phyloP scores from a whole-genome alignment of 768 basidiomycete genomes.

The Exidia glandulosa region DNA sequence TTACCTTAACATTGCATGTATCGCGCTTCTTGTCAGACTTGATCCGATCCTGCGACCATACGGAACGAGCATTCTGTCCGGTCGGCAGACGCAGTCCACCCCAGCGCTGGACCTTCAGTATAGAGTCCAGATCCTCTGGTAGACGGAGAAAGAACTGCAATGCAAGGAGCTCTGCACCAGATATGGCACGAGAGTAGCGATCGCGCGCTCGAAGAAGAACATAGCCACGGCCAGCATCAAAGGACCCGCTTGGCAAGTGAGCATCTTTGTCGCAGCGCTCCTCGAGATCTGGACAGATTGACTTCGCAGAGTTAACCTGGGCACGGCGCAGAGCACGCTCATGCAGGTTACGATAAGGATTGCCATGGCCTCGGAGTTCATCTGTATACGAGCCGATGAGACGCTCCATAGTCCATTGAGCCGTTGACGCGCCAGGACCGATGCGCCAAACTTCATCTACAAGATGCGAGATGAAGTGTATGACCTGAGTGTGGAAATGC shows the following conservation, averaged over 20 bases:
- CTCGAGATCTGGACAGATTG: background rate
- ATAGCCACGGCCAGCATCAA: background rate
- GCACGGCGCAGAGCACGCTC: background rate
- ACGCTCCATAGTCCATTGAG: conserved; percentile 21
- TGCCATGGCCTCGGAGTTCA: background rate
- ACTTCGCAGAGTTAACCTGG: background rate
- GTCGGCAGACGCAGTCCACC: background rate
- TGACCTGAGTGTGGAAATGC: conserved; percentile 23
- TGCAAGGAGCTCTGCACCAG: background rate
- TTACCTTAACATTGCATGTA: background rate
- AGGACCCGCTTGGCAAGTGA: background rate
- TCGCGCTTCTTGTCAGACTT: background rate
- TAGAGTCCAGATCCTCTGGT: background rate
- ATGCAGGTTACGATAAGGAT: background rate
- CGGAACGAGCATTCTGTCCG: background rate
- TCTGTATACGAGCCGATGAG: background rate
- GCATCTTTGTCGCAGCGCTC: background rate
- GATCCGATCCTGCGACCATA: background rate
- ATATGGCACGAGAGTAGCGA: background rate
- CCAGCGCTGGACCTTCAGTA: background rate
- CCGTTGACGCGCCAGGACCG: conserved; percentile 13
- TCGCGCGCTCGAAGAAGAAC: background rate
- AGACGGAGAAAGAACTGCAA: background rate
- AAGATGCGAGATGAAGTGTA: conserved; percentile 24
- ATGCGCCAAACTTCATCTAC: conserved; percentile 12